Percentiles rank a stretch among this genome's conserved stretches.
phyloP scores from a whole-genome alignment of 176 grass and related monocot species.

The Secale cereale region DNA sequence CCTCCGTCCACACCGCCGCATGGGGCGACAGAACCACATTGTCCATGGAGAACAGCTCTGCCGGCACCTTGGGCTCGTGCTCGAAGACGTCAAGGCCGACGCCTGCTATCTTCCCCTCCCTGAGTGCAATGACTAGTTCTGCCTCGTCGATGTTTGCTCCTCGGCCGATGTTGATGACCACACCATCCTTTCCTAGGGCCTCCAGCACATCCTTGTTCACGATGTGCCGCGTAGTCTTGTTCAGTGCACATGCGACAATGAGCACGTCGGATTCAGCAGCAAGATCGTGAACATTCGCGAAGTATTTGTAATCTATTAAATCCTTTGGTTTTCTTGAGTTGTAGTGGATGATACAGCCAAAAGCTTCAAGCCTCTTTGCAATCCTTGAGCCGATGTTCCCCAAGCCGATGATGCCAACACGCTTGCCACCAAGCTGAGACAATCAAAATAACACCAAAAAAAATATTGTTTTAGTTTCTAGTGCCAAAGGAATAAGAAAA shows the following conservation, averaged over 20 bases:
- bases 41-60: constrained; percentile 39
- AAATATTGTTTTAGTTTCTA: neutral
- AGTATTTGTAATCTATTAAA: constrained; percentile 20
- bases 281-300: neutral
- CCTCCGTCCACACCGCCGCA: neutral
- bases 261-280: constrained; percentile 40
- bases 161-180: constrained; percentile 43
- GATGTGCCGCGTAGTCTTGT: constrained; percentile 20
- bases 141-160: constrained; percentile 36
- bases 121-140: constrained; percentile 26
- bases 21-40: constrained; percentile 43
- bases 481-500: neutral
- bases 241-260: constrained; percentile 42
- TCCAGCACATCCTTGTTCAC: constrained; percentile 29
- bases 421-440: constrained; percentile 49
- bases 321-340: constrained; percentile 32
- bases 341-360: constrained; percentile 57
- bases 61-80: constrained; percentile 31
- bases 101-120: constrained; percentile 35
- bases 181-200: constrained; percentile 24
- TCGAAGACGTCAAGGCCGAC: constrained; percentile 51
- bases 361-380: constrained; percentile 50
- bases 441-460: neutral
- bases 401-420: constrained; percentile 57
- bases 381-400: constrained; percentile 55